These are phyloP conservation scores for Monosporascus sp. DNA, from an alignment of 2,329 filamentous ascomycete genomes.

Conservation along the genomic window DNA sequence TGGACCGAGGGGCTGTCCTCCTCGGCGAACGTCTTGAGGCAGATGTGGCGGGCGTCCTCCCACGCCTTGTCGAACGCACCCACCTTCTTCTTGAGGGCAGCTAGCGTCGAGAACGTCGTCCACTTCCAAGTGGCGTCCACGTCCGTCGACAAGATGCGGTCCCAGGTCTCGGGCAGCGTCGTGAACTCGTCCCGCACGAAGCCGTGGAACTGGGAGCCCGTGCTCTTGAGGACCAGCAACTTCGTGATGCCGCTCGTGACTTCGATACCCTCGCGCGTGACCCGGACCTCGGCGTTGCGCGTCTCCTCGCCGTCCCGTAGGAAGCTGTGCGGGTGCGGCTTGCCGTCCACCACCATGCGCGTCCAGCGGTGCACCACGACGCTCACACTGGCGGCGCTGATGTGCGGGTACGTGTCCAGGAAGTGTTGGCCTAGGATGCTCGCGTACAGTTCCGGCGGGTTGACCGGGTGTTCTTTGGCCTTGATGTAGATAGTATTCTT, in stretches of 20 bases:
- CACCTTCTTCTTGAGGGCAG: constrained; percentile 60
- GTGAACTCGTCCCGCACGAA: constrained; percentile 94
- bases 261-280: constrained; percentile 65
- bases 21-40: constrained; percentile 84
- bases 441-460: constrained; percentile 88
- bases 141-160: constrained; percentile 91
- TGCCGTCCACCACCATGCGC: constrained; percentile 78
- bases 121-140: constrained; percentile 86
- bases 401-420: constrained; percentile 80
- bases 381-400: constrained; percentile 75
- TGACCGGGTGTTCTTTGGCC: constrained; percentile 88
- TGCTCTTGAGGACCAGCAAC: constrained; percentile 90
- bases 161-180: constrained; percentile 83
- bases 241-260: constrained; percentile 75
- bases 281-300: constrained; percentile 70
- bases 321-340: constrained; percentile 94
- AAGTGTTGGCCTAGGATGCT: constrained; percentile 84
- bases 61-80: constrained; percentile 75
- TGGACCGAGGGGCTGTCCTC: constrained; percentile 93
- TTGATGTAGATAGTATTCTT: constrained; percentile 97
- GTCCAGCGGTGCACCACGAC: constrained; percentile 87
- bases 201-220: constrained; percentile 90
- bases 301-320: constrained; percentile 84
- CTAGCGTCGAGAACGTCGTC: constrained; percentile 62
- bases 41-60: constrained; percentile 72